A percentile compares a stretch with the other conserved stretches of the same genome.
Conservation (phyloP, 2,329 filamentous ascomycete genomes). For the Penicillium hordei region DNA sequence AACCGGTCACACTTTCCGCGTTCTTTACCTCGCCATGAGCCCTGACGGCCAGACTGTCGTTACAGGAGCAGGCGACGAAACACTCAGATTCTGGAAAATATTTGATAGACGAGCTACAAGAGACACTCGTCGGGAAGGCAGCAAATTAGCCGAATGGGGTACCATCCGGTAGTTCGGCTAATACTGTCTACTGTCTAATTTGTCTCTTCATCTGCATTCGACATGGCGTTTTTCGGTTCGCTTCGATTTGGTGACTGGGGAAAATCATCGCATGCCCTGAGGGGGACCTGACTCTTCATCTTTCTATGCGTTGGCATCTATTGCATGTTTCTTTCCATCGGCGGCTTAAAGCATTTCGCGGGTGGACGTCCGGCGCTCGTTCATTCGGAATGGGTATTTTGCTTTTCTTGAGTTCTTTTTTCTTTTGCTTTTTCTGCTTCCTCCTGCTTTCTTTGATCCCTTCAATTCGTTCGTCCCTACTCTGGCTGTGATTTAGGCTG, state of each 20-base stretch:
- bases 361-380: conserved; percentile 16
- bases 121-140: conserved; percentile 64
- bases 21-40: conserved; percentile 95
- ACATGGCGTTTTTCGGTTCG: conserved; percentile 35
- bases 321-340: conserved; percentile 27
- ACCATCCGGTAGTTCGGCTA: conserved; percentile 61
- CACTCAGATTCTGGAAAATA: conserved; percentile 92
- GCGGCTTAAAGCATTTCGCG: conserved; percentile 25
- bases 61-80: conserved; percentile 95
- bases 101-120: conserved; percentile 80
- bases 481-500: background rate
- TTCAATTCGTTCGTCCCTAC: background rate
- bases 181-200: conserved; percentile 11
- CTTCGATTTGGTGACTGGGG: conserved; percentile 18
- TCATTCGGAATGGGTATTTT: background rate
- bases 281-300: conserved; percentile 18
- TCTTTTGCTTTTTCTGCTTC: conserved; percentile 11
- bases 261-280: conserved; percentile 28
- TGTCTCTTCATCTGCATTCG: conserved; percentile 33
- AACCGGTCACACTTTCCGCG: conserved; percentile 94
- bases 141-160: conserved; percentile 74
- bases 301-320: conserved; percentile 32
- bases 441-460: conserved; percentile 8
- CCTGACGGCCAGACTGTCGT: conserved; percentile 92
- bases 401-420: background rate